phyloP scores from a whole-genome alignment of 768 basidiomycete species.

The Gloeostereum incarnatum region DNA sequence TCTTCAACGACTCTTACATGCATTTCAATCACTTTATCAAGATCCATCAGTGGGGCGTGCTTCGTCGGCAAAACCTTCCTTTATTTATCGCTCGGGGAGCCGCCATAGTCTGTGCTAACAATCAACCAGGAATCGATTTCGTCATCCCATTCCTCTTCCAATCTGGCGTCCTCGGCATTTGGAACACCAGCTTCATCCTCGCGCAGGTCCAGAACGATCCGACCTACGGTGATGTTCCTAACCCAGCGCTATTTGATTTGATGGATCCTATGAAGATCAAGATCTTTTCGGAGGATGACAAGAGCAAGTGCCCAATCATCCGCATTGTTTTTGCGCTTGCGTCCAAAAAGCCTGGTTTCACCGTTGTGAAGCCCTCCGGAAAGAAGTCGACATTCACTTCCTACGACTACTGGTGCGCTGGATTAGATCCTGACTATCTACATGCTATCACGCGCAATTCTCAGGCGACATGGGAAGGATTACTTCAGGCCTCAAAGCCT shows the following conservation, averaged over 20 bases:
- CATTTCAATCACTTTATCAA: conserved; percentile 23
- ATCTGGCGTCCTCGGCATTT: conserved; percentile 1
- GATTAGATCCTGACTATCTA: no score
- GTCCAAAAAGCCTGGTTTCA: background rate
- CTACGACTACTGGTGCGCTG: background rate
- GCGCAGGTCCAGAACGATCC: conserved; percentile 12
- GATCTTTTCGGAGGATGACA: conserved; percentile 5
- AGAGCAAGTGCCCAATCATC: conserved; percentile 5
- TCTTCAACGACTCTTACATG: conserved; percentile 11
- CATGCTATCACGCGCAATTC: background rate
- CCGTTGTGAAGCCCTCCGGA: background rate
- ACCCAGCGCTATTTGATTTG: conserved; percentile 7
- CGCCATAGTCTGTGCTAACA: conserved; percentile 16
- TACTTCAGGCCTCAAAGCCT: background rate
- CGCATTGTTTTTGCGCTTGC: conserved; percentile 13
- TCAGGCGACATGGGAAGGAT: background rate
- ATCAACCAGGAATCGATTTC: conserved; percentile 14
- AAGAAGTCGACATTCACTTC: background rate
- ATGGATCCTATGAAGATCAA: conserved; percentile 12
- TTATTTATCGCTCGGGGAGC: conserved; percentile 15
- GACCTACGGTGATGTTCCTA: conserved; percentile 1
- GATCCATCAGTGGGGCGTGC: conserved; percentile 9
- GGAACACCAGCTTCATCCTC: conserved; percentile 12
- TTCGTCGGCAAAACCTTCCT: conserved; percentile 14
- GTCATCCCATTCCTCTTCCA: conserved; percentile 15